Conservation (phyloP, 2,329 filamentous ascomycete genomes). For the Fusarium luffae region DNA sequence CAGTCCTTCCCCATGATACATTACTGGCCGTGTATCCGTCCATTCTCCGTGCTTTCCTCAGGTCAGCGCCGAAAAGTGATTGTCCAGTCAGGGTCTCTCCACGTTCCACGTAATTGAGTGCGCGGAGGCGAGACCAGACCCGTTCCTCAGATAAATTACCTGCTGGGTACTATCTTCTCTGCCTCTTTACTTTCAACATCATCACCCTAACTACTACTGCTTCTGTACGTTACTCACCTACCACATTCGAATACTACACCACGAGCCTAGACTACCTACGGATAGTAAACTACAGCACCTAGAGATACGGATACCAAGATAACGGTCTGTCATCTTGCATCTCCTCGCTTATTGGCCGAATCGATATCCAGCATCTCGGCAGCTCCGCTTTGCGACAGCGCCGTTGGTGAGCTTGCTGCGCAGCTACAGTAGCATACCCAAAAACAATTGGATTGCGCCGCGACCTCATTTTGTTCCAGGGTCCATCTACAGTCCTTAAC, state of each 20-base stretch:
- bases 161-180: background rate
- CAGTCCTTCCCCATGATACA: background rate
- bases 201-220: conserved; percentile 8
- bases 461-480: conserved; percentile 32
- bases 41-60: conserved; percentile 27
- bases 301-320: conserved; percentile 7
- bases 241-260: conserved; percentile 1
- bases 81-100: conserved; percentile 31
- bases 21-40: background rate
- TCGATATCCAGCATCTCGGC: conserved; percentile 19
- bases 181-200: background rate
- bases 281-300: background rate
- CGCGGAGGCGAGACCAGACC: conserved; percentile 13
- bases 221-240: background rate
- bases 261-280: conserved; percentile 10
- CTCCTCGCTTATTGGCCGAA: conserved; percentile 24
- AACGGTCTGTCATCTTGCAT: conserved; percentile 23
- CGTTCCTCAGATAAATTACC: background rate
- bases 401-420: conserved; percentile 33
- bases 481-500: conserved; percentile 24
- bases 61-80: background rate
- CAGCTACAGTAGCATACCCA: conserved; percentile 21
- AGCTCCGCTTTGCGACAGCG: conserved; percentile 34
- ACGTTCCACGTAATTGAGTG: conserved; percentile 37
- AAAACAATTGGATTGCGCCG: conserved; percentile 34